Evolutionary conservation across 768 basidiomycete species (phyloP).

Genomic region (Chalciporus chontae): DNA sequence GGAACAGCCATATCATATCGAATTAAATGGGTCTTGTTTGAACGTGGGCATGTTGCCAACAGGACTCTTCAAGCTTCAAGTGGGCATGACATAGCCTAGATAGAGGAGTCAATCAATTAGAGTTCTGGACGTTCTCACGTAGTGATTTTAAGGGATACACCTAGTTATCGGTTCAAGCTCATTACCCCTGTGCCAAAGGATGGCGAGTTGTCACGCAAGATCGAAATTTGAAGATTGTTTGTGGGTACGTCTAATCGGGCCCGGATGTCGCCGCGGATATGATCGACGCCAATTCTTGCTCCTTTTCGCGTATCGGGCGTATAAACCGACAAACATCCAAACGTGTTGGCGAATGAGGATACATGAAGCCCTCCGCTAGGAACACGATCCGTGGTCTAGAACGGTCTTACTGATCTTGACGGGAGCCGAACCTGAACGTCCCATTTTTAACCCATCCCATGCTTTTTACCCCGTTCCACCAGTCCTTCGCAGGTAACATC

Average conservation of each 20-base stretch:
- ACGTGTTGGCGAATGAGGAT: not conserved
- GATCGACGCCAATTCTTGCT: not conserved
- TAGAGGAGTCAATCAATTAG: too few species aligned
- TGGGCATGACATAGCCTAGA: not conserved
- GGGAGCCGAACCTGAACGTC: conserved; percentile 7
- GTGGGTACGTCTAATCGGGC: not conserved
- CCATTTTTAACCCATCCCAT: conserved; percentile 24
- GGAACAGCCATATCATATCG: not conserved
- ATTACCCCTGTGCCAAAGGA: not conserved
- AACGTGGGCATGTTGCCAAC: too few species aligned
- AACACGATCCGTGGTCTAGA: not conserved
- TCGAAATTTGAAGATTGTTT: too few species aligned
- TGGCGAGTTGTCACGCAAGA: not conserved
- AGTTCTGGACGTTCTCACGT: too few species aligned
- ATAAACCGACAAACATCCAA: not conserved
- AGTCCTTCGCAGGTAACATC: conserved; percentile 55
- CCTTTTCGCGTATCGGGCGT: not conserved
- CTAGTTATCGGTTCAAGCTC: not conserved
- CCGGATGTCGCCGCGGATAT: not conserved
- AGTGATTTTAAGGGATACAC: too few species aligned
- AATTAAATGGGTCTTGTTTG: too few species aligned
- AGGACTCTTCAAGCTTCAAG: too few species aligned
- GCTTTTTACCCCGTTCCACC: conserved; percentile 71
- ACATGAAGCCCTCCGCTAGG: not conserved
- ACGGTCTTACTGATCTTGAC: not conserved